Conservation (phyloP, 2,329 filamentous ascomycete genomes). For the Curvularia spicifera region DNA sequence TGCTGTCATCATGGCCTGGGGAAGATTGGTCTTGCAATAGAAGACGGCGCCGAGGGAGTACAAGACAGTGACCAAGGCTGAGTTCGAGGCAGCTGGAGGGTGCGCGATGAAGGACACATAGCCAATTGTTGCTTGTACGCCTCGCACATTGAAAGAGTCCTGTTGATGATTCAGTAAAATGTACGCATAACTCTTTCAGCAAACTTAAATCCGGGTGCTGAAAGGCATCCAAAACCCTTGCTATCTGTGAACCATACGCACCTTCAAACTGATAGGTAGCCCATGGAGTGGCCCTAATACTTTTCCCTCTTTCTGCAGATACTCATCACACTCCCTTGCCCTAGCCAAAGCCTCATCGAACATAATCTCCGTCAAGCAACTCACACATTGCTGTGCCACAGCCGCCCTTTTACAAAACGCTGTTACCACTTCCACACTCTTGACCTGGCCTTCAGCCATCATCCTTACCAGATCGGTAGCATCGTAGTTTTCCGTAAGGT, state of each 20-base stretch:
- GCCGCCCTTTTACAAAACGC: conserved; percentile 63
- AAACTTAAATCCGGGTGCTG: neutral
- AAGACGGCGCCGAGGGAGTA: conserved; percentile 55
- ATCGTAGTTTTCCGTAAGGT: conserved; percentile 46
- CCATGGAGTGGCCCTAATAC: conserved; percentile 61
- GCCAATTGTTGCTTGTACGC: conserved; percentile 64
- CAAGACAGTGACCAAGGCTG: conserved; percentile 48
- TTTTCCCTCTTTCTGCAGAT: conserved; percentile 47
- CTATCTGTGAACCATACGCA: conserved; percentile 3
- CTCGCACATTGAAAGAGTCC: conserved; percentile 67
- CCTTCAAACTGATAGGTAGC: conserved; percentile 62
- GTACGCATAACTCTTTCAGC: neutral
- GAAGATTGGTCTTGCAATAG: conserved; percentile 62
- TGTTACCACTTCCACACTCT: conserved; percentile 53
- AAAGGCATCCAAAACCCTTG: neutral
- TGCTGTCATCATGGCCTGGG: conserved; percentile 55
- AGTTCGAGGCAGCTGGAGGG: conserved; percentile 43
- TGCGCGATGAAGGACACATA: conserved; percentile 57
- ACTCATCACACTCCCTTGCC: conserved; percentile 50
- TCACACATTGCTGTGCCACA: conserved; percentile 65
- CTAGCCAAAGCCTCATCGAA: conserved; percentile 51
- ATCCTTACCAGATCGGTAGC: conserved; percentile 40
- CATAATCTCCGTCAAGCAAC: conserved; percentile 54
- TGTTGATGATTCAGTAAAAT: conserved; percentile 18
- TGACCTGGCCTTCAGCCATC: conserved; percentile 34